A percentile compares a stretch with the other conserved stretches of the same genome.
These are phyloP conservation scores for Naganishia sp. DNA, from an alignment of 1,284 basidiomycete genomes.

Conservation along the genomic window DNA sequence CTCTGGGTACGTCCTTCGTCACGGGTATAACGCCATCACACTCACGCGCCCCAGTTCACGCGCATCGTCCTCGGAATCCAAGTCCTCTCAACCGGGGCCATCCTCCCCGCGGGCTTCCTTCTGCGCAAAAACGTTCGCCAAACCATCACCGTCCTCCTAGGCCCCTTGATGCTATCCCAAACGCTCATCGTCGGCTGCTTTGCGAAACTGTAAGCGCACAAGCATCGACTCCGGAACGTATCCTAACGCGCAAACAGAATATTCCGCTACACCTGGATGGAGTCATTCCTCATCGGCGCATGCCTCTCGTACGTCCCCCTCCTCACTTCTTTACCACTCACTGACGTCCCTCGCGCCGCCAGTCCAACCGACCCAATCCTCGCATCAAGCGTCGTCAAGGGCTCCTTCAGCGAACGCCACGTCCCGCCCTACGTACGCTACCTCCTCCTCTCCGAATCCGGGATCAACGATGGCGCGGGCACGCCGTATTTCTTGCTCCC, in stretches of 20 bases:
- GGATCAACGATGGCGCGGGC: slow-evolving; percentile 38
- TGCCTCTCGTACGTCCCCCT: slow-evolving; percentile 36
- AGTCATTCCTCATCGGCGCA: slow-evolving; percentile 36
- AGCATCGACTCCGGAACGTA: neutral
- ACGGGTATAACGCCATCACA: neutral
- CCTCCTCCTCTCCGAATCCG: slow-evolving; percentile 40
- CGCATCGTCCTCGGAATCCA: slow-evolving; percentile 39
- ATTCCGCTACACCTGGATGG: slow-evolving; percentile 35
- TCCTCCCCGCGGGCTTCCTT: slow-evolving; percentile 34
- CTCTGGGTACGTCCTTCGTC: slow-evolving; percentile 36
- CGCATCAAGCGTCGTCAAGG: slow-evolving; percentile 40
- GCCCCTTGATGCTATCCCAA: slow-evolving; percentile 37
- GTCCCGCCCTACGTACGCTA: slow-evolving; percentile 40
- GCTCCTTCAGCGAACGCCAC: slow-evolving; percentile 39
- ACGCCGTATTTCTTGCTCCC: slow-evolving; percentile 37
- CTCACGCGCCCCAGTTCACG: slow-evolving; percentile 34
- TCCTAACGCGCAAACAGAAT: slow-evolving; percentile 21
- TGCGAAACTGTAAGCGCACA: slow-evolving; percentile 34
- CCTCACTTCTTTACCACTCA: neutral
- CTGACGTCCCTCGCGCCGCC: neutral
- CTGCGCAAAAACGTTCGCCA: slow-evolving; percentile 29
- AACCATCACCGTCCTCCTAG: slow-evolving; percentile 33
- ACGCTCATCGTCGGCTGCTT: slow-evolving; percentile 31
- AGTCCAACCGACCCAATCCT: slow-evolving; percentile 40
- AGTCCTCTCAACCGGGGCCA: slow-evolving; percentile 36